Evolutionary conservation across 1,139 yeast genomes (phyloP).

Genomic region (Saccharomyces hybrid): DNA sequence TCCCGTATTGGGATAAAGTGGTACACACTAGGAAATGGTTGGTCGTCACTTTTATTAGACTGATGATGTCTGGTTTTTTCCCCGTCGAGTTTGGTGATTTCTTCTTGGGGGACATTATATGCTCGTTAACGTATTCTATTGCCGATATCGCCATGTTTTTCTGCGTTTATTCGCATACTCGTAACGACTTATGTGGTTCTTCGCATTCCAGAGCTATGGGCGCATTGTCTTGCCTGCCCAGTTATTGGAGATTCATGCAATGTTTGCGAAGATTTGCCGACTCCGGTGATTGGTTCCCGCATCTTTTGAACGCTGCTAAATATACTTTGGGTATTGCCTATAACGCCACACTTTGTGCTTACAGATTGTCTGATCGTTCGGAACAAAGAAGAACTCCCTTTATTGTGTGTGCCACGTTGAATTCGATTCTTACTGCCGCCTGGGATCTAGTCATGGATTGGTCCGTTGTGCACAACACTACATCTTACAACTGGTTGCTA

Average conservation of each 20-base stretch:
- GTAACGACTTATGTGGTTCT: slow-evolving; percentile 58
- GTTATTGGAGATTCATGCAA: slow-evolving; percentile 84
- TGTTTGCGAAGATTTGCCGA: slow-evolving; percentile 88
- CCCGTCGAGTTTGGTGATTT: slow-evolving; percentile 95
- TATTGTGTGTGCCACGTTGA: slow-evolving; percentile 65
- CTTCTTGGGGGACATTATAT: slow-evolving; percentile 82
- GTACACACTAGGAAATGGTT: slow-evolving; percentile 51
- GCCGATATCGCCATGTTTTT: slow-evolving; percentile 81
- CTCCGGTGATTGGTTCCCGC: slow-evolving; percentile 95
- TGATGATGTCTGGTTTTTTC: slow-evolving; percentile 73
- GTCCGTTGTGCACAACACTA: slow-evolving; percentile 61
- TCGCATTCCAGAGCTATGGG: slow-evolving; percentile 72
- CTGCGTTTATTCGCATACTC: slow-evolving; percentile 58
- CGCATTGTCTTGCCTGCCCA: slow-evolving; percentile 74
- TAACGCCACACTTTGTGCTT: slow-evolving; percentile 69
- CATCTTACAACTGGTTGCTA: slow-evolving; percentile 49
- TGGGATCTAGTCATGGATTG: slow-evolving; percentile 98
- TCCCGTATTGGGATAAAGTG: slow-evolving; percentile 30
- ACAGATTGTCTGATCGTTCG: slow-evolving; percentile 44
- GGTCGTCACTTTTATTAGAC: slow-evolving; percentile 60
- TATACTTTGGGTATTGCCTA: slow-evolving; percentile 61
- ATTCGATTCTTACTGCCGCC: slow-evolving; percentile 58
- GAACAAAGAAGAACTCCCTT: slow-evolving; percentile 46
- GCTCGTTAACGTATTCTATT: slow-evolving; percentile 80
- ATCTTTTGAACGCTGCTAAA: slow-evolving; percentile 82